phyloP scores from a whole-genome alignment of 768 basidiomycete species.

The Saitozyma podzolica region DNA sequence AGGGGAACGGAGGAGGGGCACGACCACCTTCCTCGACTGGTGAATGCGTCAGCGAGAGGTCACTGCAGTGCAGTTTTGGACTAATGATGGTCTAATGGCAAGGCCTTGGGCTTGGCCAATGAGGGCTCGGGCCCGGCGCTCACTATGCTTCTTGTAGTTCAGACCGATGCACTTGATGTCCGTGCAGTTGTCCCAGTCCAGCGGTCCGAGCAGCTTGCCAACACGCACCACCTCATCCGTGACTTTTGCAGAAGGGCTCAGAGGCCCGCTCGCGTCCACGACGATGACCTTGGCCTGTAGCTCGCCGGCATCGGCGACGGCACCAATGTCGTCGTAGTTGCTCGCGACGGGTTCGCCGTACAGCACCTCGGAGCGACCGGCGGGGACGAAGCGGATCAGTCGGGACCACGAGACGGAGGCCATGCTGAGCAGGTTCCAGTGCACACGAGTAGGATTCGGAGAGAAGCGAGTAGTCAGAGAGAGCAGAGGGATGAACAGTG shows the following conservation, averaged over 20 bases:
- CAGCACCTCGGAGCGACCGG: background rate
- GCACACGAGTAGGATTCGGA: too few relatives aligned
- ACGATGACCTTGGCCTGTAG: constrained; percentile 14
- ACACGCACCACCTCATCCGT: constrained; percentile 7
- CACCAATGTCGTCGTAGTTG: constrained; percentile 9
- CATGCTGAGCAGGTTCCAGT: background rate
- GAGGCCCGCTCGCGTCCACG: constrained; percentile 1
- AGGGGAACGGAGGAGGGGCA: constrained; percentile 26
- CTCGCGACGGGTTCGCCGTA: constrained; percentile 16
- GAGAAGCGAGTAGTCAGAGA: too few relatives aligned
- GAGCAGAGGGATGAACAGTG: too few relatives aligned
- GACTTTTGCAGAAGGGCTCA: constrained; percentile 2
- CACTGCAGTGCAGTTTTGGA: too few relatives aligned
- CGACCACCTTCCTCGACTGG: constrained; percentile 20
- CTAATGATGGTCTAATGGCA: too few relatives aligned
- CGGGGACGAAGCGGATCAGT: constrained; percentile 18
- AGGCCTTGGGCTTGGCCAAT: too few relatives aligned
- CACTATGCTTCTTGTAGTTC: constrained; percentile 27
- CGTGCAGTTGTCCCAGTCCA: constrained; percentile 5
- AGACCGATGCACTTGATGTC: constrained; percentile 16
- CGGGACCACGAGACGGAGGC: constrained; percentile 11
- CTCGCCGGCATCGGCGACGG: constrained; percentile 8
- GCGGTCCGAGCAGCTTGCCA: constrained; percentile 12
- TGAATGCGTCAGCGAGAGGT: background rate
- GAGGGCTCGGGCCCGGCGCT: constrained; percentile 9